Evolutionary conservation across 164 flowering plant genomes (phyloP).

Genomic region (Hamamelis virginiana): DNA sequence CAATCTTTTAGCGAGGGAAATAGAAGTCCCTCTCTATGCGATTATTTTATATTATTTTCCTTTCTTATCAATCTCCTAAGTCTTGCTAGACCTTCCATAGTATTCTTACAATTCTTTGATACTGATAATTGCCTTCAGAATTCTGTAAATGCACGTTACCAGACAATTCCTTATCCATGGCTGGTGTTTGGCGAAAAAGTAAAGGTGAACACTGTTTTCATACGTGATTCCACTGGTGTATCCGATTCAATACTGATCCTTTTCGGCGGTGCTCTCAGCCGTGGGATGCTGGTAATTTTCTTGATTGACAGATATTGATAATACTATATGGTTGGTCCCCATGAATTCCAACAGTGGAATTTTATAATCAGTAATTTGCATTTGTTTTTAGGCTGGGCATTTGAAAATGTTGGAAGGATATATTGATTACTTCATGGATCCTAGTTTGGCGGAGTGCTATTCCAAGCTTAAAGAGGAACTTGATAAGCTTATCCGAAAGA

Average conservation of each 20-base stretch:
- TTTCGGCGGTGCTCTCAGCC: conserved; percentile 78
- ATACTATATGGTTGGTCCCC: not conserved
- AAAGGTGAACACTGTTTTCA: conserved; percentile 85
- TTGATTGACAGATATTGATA: conserved; percentile 2
- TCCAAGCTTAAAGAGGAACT: conserved; percentile 83
- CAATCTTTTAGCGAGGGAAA: not conserved
- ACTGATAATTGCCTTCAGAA: conserved; percentile 54
- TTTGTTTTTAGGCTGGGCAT: conserved; percentile 71
- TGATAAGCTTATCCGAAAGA: conserved; percentile 66
- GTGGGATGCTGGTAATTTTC: conserved; percentile 60
- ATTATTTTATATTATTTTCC: not conserved
- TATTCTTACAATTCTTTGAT: not conserved
- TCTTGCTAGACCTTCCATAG: not conserved
- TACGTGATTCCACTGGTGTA: conserved; percentile 96
- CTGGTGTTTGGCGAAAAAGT: conserved; percentile 95
- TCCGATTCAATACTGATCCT: conserved; percentile 91
- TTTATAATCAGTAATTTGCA: conserved; percentile 2
- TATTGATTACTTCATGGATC: conserved; percentile 91
- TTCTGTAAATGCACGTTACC: conserved; percentile 93
- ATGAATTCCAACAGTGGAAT: not conserved
- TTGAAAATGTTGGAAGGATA: conserved; percentile 90
- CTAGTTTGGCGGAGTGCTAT: conserved; percentile 78
- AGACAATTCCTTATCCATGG: conserved; percentile 95
- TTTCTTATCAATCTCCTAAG: not conserved
- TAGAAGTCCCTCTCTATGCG: not conserved